phyloP scores from a whole-genome alignment of 1,284 basidiomycete genomes.

The Stereum hirsutum region DNA sequence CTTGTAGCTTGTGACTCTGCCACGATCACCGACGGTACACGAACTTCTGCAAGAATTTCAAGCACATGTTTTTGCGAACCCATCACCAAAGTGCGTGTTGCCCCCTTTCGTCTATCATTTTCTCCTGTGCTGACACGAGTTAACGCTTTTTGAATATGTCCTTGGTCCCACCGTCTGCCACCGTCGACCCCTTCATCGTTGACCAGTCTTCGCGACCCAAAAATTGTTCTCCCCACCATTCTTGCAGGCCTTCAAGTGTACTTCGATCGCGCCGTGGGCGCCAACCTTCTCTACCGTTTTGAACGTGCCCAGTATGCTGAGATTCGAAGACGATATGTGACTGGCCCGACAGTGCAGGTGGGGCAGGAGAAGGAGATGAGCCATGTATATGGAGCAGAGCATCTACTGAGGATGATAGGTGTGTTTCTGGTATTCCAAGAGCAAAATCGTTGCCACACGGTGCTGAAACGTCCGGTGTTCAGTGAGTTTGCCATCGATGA shows the following conservation, averaged over 20 bases:
- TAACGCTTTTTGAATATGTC: too few relatives aligned
- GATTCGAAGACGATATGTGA: slow-evolving; percentile 69
- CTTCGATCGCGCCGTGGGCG: slow-evolving; percentile 88
- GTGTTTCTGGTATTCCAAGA: too few relatives aligned
- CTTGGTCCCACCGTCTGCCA: too few relatives aligned
- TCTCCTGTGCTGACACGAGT: too few relatives aligned
- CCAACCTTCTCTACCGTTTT: slow-evolving; percentile 89
- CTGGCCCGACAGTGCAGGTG: slow-evolving; percentile 56
- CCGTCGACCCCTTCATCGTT: too few relatives aligned
- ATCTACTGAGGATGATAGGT: slow-evolving; percentile 90
- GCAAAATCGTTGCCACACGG: not conserved
- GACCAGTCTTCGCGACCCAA: slow-evolving; percentile 51
- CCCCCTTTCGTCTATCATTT: slow-evolving; percentile 29
- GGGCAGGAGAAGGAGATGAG: slow-evolving; percentile 83
- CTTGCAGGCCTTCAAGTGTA: slow-evolving; percentile 87
- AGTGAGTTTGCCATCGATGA: slow-evolving; percentile 75
- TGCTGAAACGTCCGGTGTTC: slow-evolving; percentile 9
- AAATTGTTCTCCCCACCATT: slow-evolving; percentile 67
- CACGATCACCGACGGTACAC: slow-evolving; percentile 75
- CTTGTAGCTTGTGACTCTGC: slow-evolving; percentile 74
- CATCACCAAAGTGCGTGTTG: slow-evolving; percentile 35
- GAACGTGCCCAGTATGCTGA: slow-evolving; percentile 90
- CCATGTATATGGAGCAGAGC: slow-evolving; percentile 90
- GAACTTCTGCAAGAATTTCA: slow-evolving; percentile 78
- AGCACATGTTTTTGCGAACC: slow-evolving; percentile 43